Evolutionary conservation across 345 rosid species (phyloP).

Genomic region (Dipteronia dyeriana): DNA sequence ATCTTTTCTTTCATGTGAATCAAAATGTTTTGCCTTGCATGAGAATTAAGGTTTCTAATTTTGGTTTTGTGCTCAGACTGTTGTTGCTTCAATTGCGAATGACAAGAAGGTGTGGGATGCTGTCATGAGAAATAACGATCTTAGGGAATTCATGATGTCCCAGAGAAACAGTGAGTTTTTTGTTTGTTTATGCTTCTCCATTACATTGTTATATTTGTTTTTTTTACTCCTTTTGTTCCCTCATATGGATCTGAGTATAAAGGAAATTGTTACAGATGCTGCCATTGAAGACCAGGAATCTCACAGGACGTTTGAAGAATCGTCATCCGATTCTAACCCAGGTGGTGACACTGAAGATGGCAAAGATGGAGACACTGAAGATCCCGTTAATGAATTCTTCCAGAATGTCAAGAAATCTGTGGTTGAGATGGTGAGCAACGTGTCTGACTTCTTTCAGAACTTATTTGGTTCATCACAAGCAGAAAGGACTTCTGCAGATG

Average conservation of each 20-base stretch:
- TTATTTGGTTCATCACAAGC: slow-evolving; percentile 41
- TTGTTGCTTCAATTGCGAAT: slow-evolving; percentile 71
- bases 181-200: not conserved
- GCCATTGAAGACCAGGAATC: slow-evolving; percentile 23
- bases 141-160: slow-evolving; percentile 46
- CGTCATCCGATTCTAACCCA: slow-evolving; percentile 21
- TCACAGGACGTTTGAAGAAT: not conserved
- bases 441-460: slow-evolving; percentile 49
- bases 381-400: slow-evolving; percentile 26
- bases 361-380: slow-evolving; percentile 19
- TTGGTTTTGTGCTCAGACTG: slow-evolving; percentile 39
- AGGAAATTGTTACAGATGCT: slow-evolving; percentile 27
- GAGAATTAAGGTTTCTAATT: not conserved
- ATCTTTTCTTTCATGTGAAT: not conserved
- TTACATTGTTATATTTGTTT: not conserved
- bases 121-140: slow-evolving; percentile 48
- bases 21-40: not conserved
- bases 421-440: slow-evolving; percentile 48
- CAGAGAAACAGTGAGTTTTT: slow-evolving; percentile 39
- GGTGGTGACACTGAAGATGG: slow-evolving; percentile 12
- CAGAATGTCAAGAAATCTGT: slow-evolving; percentile 51
- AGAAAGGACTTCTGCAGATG: slow-evolving; percentile 28
- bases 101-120: slow-evolving; percentile 80
- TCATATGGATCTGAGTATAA: not conserved
- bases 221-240: not conserved